phyloP scores from a whole-genome alignment of 2,329 filamentous ascomycete species.

The Coniochaeta ligniaria region DNA sequence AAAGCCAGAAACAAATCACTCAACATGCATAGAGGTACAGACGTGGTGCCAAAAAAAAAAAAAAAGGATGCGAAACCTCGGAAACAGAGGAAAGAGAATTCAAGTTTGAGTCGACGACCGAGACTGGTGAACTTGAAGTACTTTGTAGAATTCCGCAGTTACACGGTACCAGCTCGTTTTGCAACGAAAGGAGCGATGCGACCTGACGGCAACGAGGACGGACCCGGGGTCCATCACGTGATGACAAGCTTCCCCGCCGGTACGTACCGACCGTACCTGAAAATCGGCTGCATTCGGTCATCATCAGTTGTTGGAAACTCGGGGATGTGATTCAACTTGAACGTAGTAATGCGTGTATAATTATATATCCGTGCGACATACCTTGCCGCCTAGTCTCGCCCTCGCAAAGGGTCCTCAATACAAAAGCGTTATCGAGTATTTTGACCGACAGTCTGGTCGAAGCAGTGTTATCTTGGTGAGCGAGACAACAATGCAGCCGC shows the following conservation, averaged over 20 bases:
- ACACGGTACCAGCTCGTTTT: too few species aligned
- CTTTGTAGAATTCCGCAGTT: too few species aligned
- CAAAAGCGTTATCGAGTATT: not conserved
- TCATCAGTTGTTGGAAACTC: not conserved
- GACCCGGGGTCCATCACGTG: not conserved
- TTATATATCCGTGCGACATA: not conserved
- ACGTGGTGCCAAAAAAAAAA: too few species aligned
- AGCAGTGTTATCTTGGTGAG: not conserved
- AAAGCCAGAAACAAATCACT: too few species aligned
- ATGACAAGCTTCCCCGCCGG: not conserved
- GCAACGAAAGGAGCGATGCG: too few species aligned
- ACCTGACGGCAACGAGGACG: too few species aligned
- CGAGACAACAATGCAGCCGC: not conserved
- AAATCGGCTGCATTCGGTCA: constrained; percentile 1
- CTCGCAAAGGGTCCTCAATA: not conserved
- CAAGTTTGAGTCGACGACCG: too few species aligned
- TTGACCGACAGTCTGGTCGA: not conserved
- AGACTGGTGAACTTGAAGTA: too few species aligned
- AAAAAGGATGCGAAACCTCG: too few species aligned
- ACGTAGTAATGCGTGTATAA: not conserved
- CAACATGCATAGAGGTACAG: too few species aligned
- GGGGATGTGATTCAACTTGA: not conserved
- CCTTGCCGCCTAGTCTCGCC: not conserved
- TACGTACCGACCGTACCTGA: not conserved
- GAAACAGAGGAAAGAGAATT: too few species aligned